Conservation (phyloP, 805 yeast species). For the Pichia eremophila region DNA sequence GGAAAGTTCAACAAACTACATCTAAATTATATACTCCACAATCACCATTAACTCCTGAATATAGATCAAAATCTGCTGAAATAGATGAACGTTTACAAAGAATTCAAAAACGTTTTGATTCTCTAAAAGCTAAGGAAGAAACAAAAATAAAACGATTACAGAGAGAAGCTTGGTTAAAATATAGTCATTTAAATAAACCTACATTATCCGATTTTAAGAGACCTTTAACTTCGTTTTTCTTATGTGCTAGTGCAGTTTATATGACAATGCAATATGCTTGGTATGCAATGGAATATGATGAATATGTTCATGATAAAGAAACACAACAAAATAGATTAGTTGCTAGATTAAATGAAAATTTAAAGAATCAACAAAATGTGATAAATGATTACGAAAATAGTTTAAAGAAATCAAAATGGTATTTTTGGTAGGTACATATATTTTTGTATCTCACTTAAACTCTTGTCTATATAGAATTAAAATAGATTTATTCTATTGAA, state of each 20-base stretch:
- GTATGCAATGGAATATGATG: constrained; percentile 25
- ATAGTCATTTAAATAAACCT: constrained; percentile 19
- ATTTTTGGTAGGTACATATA: constrained; percentile 1
- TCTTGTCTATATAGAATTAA: neutral
- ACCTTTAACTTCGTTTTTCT: constrained; percentile 24
- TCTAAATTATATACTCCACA: constrained; percentile 21
- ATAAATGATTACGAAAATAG: constrained; percentile 1
- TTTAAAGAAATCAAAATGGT: constrained; percentile 2
- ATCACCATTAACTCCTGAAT: constrained; percentile 18
- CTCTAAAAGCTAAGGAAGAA: constrained; percentile 17
- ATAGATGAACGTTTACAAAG: constrained; percentile 21
- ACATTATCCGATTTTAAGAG: constrained; percentile 24
- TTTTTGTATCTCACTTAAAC: no score
- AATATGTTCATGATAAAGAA: constrained; percentile 18
- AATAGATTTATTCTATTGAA: no score
- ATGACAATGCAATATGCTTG: constrained; percentile 25
- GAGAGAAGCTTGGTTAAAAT: constrained; percentile 10
- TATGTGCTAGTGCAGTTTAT: constrained; percentile 26
- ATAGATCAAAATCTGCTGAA: constrained; percentile 22
- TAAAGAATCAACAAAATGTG: constrained; percentile 18
- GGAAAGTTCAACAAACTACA: constrained; percentile 12
- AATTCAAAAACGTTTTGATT: constrained; percentile 17
- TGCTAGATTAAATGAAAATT: constrained; percentile 17
- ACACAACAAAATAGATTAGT: constrained; percentile 18
- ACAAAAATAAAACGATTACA: constrained; percentile 9